phyloP scores from a whole-genome alignment of 179 eudicot genomes.

The Patellifolia procumbens region DNA sequence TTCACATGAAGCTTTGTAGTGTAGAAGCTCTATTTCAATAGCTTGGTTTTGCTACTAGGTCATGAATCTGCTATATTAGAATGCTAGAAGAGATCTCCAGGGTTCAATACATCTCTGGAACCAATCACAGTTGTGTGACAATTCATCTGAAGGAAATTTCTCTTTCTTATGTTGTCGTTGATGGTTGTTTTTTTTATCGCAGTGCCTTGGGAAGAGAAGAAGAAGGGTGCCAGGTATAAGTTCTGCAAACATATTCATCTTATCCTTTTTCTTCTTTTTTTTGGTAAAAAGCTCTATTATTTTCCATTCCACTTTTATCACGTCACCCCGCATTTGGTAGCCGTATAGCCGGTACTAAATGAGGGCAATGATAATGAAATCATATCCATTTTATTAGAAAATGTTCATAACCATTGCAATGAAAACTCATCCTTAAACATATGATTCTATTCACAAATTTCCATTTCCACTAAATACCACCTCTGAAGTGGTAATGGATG shows the following conservation, averaged over 20 bases:
- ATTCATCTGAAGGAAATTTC: background rate
- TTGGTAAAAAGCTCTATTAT: background rate
- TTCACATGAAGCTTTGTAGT: background rate
- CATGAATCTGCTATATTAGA: conserved; percentile 1
- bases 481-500: no score
- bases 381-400: no score
- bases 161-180: background rate
- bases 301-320: background rate
- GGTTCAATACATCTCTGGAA: background rate
- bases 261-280: conserved; percentile 1
- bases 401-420: no score
- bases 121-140: background rate
- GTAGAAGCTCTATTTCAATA: background rate
- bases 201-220: conserved; percentile 88
- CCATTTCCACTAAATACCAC: no score
- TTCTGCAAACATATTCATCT: background rate
- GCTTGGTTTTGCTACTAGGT: background rate
- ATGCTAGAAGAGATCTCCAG: background rate
- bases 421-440: no score
- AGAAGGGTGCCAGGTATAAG: conserved; percentile 53
- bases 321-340: no score
- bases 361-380: no score
- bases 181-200: conserved; percentile 34
- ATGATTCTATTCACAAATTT: no score
- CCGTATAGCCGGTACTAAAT: no score